These are phyloP conservation scores for Teratosphaeria epicoccoides DNA, from an alignment of 2,329 filamentous ascomycete species.

Conservation along the genomic window DNA sequence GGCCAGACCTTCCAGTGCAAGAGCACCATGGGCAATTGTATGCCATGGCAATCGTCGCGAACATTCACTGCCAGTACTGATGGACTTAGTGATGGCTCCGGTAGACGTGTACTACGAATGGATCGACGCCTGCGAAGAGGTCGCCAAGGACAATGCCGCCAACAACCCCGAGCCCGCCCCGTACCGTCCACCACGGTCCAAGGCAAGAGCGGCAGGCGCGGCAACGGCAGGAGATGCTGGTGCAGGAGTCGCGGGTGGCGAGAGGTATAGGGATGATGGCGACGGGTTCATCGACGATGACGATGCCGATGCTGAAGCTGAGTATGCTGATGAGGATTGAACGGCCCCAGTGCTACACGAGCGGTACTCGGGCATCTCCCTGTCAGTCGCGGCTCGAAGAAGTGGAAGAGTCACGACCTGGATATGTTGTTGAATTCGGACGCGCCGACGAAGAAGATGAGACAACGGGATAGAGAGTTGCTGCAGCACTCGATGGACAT, in stretches of 20 bases:
- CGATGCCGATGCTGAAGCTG: constrained; percentile 25
- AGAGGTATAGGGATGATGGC: constrained; percentile 22
- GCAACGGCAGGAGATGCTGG: constrained; percentile 4
- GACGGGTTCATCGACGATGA: constrained; percentile 28
- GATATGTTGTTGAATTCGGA: background rate
- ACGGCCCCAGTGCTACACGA: background rate
- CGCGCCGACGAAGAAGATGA: constrained; percentile 1
- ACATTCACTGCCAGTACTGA: background rate
- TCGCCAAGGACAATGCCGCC: constrained; percentile 51
- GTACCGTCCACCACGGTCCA: background rate
- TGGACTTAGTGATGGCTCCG: constrained; percentile 54
- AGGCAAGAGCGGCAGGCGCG: constrained; percentile 4
- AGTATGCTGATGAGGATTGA: constrained; percentile 22
- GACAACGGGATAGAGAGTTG: constrained; percentile 2
- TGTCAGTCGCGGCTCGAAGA: background rate
- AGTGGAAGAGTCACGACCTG: background rate
- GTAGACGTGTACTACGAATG: constrained; percentile 97
- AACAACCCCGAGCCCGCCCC: constrained; percentile 15
- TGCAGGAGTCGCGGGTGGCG: constrained; percentile 18
- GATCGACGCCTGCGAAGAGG: constrained; percentile 83
- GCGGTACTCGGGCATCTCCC: background rate
- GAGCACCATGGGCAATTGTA: constrained; percentile 70
- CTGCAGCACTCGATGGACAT: constrained; percentile 2
- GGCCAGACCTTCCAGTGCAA: constrained; percentile 79
- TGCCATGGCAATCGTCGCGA: constrained; percentile 17